Conservation (phyloP, 306 rosid species). For the Pyrus bretschneideri region DNA sequence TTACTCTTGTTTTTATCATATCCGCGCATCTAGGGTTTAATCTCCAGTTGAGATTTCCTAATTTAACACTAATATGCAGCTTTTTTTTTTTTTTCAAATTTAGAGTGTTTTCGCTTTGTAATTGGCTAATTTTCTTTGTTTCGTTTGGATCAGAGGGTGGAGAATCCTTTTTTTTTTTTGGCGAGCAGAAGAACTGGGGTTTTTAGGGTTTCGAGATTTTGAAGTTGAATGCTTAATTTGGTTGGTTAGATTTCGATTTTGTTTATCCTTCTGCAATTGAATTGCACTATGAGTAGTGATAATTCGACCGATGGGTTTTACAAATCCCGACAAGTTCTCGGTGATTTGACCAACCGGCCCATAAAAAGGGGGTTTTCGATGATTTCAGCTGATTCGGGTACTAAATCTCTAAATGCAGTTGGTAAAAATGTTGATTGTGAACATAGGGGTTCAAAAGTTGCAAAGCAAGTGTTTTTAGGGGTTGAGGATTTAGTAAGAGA, state of each 20-base stretch:
- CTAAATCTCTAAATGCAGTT: constrained; percentile 23
- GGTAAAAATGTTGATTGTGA: constrained; percentile 2
- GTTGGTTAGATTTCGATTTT: background rate
- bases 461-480: constrained; percentile 32
- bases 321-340: constrained; percentile 45
- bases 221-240: background rate
- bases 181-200: background rate
- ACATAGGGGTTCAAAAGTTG: constrained; percentile 14
- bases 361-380: constrained; percentile 43
- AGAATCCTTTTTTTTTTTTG: background rate
- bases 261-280: background rate
- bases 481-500: constrained; percentile 19
- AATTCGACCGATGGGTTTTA: constrained; percentile 24
- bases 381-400: constrained; percentile 25
- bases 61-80: background rate
- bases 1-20: background rate
- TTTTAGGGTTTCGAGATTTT: background rate
- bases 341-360: constrained; percentile 53
- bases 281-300: constrained; percentile 39
- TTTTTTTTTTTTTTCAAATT: background rate
- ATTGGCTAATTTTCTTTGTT: background rate
- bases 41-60: background rate
- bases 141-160: background rate
- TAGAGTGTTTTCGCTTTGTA: background rate
- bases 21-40: background rate